Base-by-base conservation (phyloP, 139 green algal species). In the Chlamydomonas schloesseri region DNA sequence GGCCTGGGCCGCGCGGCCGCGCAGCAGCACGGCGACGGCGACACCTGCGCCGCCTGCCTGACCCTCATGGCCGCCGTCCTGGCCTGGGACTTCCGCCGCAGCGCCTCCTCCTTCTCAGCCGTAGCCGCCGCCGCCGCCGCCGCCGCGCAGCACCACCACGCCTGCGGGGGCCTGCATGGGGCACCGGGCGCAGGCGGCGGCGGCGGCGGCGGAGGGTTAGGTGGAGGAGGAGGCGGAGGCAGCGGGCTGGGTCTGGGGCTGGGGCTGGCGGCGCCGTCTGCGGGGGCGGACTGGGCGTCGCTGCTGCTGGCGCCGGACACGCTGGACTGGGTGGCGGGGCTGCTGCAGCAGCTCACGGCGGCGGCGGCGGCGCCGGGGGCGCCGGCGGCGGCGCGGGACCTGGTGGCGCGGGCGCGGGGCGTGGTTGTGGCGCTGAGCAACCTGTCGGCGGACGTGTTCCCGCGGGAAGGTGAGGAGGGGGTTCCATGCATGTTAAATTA, bases 361-460 rank as follows among this genome's bases (percentile, higher is more conserved):
- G 24, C 72, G 13, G 65, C 71, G 81, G 72, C 67, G 33, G 73
- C 64, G 57, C 77, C 68, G 31, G 73, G 83, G n/a, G 72, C 83
- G 3, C 37, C 72, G 72, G 26, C 69, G 6, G 84, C 57, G 36
- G 68, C 55, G 31, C 24, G 21, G 65, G 46, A 81, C 1, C 87
- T 97, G 42, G 91, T 90, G 2, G 46, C 34, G 0, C 71, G 88
- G 28, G 91, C 91, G 3, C 89, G 95, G 21, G 89, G 93, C 69
- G 84, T 98, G 31, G 71, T 98, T 31, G 93, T 96, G 46, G 86
- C 89, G 55, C 89, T 98, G n/a, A 95, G 94, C 79, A 90, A 84
- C 18, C 36, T 98, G 31, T 88, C 80, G 6, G 93, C 94, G 20
- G 92, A 96, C 21, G 76, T 98, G 9, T 97, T 97, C 73, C 92